Evolutionary conservation across 1,284 basidiomycete genomes (phyloP).

Genomic region (Anthracocystis panici-leucophaei): DNA sequence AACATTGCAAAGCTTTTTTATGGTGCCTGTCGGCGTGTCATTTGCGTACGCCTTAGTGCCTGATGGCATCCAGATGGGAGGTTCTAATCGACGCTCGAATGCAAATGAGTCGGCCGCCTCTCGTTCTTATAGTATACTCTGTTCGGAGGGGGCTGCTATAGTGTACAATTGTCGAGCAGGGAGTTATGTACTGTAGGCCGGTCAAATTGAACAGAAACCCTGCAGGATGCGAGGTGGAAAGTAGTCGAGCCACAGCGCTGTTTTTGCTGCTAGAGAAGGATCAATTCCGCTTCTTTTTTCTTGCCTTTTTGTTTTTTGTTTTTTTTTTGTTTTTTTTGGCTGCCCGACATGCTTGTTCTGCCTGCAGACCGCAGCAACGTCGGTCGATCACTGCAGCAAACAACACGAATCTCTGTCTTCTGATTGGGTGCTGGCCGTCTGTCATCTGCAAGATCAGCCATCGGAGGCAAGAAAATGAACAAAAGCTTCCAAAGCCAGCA

Average conservation of each 20-base stretch:
- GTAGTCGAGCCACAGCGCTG: slow-evolving; percentile 14
- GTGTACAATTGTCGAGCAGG: slow-evolving; percentile 1
- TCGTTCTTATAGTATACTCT: background rate
- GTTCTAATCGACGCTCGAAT: background rate
- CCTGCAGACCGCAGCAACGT: slow-evolving; percentile 18
- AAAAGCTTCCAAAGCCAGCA: too few species aligned
- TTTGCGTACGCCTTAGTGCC: background rate
- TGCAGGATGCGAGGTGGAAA: slow-evolving; percentile 14
- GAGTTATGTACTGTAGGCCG: background rate
- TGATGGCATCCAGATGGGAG: too few species aligned
- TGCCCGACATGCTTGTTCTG: background rate
- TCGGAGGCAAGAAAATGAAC: background rate
- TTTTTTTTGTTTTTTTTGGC: slow-evolving; percentile 1
- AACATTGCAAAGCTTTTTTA: background rate
- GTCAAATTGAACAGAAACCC: slow-evolving; percentile 1
- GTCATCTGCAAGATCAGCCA: slow-evolving; percentile 1
- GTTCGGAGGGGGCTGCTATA: background rate
- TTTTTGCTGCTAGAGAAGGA: slow-evolving; percentile 34
- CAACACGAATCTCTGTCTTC: slow-evolving; percentile 4
- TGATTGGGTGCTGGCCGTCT: slow-evolving; percentile 20
- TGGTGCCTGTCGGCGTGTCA: slow-evolving; percentile 7
- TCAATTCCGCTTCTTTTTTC: slow-evolving; percentile 25
- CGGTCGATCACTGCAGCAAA: slow-evolving; percentile 42
- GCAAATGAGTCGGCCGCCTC: background rate
- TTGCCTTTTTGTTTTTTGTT: slow-evolving; percentile 4